Base-by-base conservation (phyloP, 257 asterid genomes). In the Salvia hispanica region DNA sequence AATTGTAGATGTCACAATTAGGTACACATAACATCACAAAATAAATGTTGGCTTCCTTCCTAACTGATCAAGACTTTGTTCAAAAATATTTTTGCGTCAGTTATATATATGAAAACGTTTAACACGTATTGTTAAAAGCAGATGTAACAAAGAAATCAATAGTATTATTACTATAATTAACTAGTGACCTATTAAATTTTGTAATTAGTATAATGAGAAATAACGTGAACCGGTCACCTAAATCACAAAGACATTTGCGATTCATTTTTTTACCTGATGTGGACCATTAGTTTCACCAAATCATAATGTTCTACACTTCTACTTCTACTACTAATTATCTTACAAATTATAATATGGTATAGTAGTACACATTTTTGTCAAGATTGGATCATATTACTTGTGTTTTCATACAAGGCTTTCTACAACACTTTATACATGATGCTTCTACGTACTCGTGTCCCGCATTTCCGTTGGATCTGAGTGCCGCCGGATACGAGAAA, bases 151-250 rank as follows among this genome's bases (percentile, higher is more conserved):
- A 15, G 11, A 60, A 4, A 39, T 37, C 13, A 6, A 9, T 9
- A 15, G 2, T 15, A 9, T 11, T 2, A 60, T 9, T 60, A 16
- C 3, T 40, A 16, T 15, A 60, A 15, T 16, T 58, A 40, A 61
- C 8, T 48, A 52, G 56, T 37, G 45, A 3, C 10, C 14, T 36
- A 62, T 36, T n/a, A 5, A 7, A 18, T 6, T 39, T 5, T 4
- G 8, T 62, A 5, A 9, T n/a, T 25, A 55, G 15, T 21, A 52
- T 47, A 36, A 37, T 56, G 33, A 37, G 31, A 31, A 6, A 4
- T 36, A 46, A 62, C 36, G 64, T 44, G 62, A 71, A 62, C 16
- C 10, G 69, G 62, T 71, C 53, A 62, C 75, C 75, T 71, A 71
- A 61, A 46, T 58, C 40, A 46, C 59, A 11, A 25, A 52, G n/a